Conservation (phyloP, 371 early-diverging fungal species). For the Funneliformis caledonium region DNA sequence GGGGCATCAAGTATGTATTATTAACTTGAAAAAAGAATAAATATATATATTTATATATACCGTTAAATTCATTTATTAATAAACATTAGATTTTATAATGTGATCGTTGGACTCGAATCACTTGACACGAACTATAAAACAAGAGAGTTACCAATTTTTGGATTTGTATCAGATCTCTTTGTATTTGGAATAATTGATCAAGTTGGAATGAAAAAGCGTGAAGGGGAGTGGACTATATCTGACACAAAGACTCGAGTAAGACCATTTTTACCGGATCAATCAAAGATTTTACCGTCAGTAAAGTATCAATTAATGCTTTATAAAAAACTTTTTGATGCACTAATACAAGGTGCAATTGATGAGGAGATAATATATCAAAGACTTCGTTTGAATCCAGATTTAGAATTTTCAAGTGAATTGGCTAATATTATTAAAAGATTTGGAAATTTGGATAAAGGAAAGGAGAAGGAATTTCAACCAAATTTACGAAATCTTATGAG, state of each 20-base stretch:
- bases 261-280: not conserved
- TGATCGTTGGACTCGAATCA: not conserved
- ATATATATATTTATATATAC: too few species aligned
- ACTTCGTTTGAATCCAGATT: constrained; percentile 15
- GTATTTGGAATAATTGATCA: constrained; percentile 34
- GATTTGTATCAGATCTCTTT: constrained; percentile 24
- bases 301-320: constrained; percentile 36
- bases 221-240: not conserved
- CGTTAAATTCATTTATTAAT: not conserved
- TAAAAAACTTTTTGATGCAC: constrained; percentile 36
- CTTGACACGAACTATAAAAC: not conserved
- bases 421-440: not conserved
- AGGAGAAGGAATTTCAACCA: not conserved
- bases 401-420: constrained; percentile 13
- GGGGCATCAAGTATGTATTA: constrained; percentile 20
- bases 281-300: not conserved
- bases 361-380: not conserved
- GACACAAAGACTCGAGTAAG: constrained; percentile 28
- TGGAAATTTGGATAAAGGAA: not conserved
- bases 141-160: constrained; percentile 35
- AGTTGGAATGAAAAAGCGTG: not conserved
- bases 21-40: not conserved
- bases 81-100: constrained; percentile 14
- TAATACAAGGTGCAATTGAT: not conserved
- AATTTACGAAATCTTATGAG: constrained; percentile 7